Percentiles rank a stretch among this genome's conserved stretches.
These are phyloP conservation scores for Fusarium buxicola DNA, from an alignment of 2,329 filamentous ascomycete species.

Conservation along the genomic window DNA sequence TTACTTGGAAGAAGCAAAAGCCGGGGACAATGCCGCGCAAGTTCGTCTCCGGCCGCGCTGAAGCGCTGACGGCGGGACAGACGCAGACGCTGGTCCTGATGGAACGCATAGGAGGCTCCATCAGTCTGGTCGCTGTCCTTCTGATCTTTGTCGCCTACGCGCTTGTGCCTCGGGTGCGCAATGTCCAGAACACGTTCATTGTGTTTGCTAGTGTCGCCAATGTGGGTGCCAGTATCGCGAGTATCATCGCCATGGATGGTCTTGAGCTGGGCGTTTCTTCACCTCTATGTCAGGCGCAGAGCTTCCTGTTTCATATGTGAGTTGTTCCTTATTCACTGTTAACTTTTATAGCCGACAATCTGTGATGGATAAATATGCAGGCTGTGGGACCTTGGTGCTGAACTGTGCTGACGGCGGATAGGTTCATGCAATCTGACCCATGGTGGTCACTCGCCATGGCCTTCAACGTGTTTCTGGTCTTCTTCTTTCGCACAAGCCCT, in stretches of 20 bases:
- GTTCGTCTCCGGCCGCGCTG: slow-evolving; percentile 36
- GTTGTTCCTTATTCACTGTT: slow-evolving; percentile 53
- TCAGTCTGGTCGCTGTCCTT: slow-evolving; percentile 64
- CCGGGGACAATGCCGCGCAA: slow-evolving; percentile 20
- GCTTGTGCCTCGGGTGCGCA: slow-evolving; percentile 63
- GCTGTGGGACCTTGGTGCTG: slow-evolving; percentile 44
- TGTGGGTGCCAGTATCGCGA: slow-evolving; percentile 71
- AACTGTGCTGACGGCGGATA: slow-evolving; percentile 47
- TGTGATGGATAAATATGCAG: no score
- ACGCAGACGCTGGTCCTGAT: slow-evolving; percentile 58
- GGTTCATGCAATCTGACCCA: slow-evolving; percentile 82
- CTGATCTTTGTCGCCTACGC: slow-evolving; percentile 65
- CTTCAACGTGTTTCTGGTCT: slow-evolving; percentile 80
- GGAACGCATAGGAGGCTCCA: slow-evolving; percentile 65
- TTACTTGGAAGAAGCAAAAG: background rate
- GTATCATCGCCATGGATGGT: slow-evolving; percentile 76
- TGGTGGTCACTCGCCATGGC: slow-evolving; percentile 87
- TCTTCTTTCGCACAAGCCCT: slow-evolving; percentile 69
- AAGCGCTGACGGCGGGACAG: slow-evolving; percentile 52
- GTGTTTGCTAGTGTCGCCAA: slow-evolving; percentile 71
- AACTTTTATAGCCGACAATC: slow-evolving; percentile 56
- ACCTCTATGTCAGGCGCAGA: slow-evolving; percentile 70
- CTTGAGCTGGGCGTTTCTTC: slow-evolving; percentile 65
- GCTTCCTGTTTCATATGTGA: slow-evolving; percentile 75
- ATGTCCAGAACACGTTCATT: slow-evolving; percentile 71